Evolutionary conservation across 1,284 basidiomycete species (phyloP).

Genomic region (Athelia psychrophila): DNA sequence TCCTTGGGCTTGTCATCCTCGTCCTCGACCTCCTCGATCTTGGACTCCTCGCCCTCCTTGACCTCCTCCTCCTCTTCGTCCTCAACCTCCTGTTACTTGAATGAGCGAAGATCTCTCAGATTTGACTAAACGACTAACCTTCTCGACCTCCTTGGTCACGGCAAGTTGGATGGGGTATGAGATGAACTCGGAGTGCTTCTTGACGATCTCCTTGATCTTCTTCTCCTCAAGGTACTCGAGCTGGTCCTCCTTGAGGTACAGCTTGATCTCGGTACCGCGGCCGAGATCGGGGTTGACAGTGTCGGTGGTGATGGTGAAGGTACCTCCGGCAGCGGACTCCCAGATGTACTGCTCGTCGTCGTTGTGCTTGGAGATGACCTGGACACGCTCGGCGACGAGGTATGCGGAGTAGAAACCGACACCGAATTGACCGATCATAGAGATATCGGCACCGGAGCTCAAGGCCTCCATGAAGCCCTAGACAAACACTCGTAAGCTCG

Average conservation of each 20-base stretch:
- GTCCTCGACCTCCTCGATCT: conserved; percentile 76
- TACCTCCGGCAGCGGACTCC: conserved; percentile 99
- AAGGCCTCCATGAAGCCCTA: conserved; percentile 98
- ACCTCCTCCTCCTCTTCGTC: conserved; percentile 68
- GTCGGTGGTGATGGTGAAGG: conserved; percentile 98
- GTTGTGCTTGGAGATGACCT: conserved; percentile 99
- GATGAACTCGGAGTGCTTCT: conserved; percentile 99
- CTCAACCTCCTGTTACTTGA: conserved; percentile 73
- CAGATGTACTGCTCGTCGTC: conserved; percentile 99
- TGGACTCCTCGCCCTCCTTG: conserved; percentile 66
- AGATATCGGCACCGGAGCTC: conserved; percentile 95
- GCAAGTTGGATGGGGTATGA: conserved; percentile 99
- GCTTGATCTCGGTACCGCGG: conserved; percentile 93
- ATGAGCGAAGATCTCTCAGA: conserved; percentile 9
- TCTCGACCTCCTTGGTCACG: conserved; percentile 99
- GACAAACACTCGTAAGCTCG: conserved; percentile 9
- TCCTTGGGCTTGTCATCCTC: conserved; percentile 87
- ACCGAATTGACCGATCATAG: conserved; percentile 94
- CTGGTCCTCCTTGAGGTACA: conserved; percentile 98
- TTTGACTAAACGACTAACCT: conserved; percentile 46
- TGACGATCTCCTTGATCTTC: conserved; percentile 99
- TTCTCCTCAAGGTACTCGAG: conserved; percentile 99
- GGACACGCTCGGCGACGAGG: conserved; percentile 97
- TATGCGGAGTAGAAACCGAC: conserved; percentile 99
- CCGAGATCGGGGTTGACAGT: conserved; percentile 87